phyloP scores from a whole-genome alignment of 352 stramenopile genomes.

The Phytophthora chlamydospora region DNA sequence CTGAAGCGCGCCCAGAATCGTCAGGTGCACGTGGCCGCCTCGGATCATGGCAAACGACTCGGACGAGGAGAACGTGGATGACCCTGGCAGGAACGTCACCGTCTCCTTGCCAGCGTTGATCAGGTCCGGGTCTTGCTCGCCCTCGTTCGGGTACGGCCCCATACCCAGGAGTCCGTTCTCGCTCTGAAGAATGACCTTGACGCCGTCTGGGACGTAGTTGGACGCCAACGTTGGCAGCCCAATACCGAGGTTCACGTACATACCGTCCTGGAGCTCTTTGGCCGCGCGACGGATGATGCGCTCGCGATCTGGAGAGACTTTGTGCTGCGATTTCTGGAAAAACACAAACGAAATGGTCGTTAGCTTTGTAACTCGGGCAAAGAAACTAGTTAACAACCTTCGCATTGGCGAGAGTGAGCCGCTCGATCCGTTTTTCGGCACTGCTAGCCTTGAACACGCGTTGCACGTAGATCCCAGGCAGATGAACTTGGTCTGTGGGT shows the following conservation, averaged over 20 bases:
- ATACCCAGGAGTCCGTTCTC: constrained; percentile 97
- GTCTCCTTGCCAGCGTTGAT: constrained; percentile 99
- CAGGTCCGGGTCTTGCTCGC: constrained; percentile 92
- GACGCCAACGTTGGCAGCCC: constrained; percentile 94
- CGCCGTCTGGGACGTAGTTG: constrained; percentile 95
- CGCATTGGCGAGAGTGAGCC: constrained; percentile 86
- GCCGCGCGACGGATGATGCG: constrained; percentile 94
- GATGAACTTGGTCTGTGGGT: constrained; percentile 89
- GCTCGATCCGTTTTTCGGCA: constrained; percentile 96
- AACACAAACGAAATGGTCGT: constrained; percentile 1
- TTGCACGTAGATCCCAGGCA: constrained; percentile 96
- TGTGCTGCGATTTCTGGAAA: constrained; percentile 53
- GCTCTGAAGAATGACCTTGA: constrained; percentile 95
- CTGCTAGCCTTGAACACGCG: constrained; percentile 92
- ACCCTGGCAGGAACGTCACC: constrained; percentile 93
- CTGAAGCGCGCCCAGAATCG: constrained; percentile 95
- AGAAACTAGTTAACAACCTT: constrained; percentile 25
- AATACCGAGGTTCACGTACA: constrained; percentile 98
- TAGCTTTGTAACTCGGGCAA: neutral
- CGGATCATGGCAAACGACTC: constrained; percentile 98
- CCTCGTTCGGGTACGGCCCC: constrained; percentile 90
- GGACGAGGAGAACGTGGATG: constrained; percentile 93
- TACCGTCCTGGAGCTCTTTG: constrained; percentile 91
- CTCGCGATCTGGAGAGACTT: constrained; percentile 81
- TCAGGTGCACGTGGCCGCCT: constrained; percentile 95